phyloP scores from a whole-genome alignment of 257 asterid species.

The Anisodus tanguticus region DNA sequence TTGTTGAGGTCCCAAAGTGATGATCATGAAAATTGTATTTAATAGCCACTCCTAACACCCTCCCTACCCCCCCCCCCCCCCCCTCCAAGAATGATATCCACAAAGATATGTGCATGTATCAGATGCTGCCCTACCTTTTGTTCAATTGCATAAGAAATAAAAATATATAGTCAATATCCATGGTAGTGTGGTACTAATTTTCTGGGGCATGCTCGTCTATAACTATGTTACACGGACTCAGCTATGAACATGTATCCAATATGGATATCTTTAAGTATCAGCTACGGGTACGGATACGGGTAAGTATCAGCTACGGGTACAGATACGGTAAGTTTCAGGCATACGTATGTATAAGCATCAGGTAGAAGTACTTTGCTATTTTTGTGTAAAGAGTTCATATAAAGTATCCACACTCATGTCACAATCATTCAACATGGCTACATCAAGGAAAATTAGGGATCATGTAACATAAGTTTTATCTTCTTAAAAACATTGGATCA shows the following conservation, averaged over 20 bases:
- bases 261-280: background rate
- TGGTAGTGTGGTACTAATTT: background rate
- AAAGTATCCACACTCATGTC: constrained; percentile 23
- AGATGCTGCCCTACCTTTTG: background rate
- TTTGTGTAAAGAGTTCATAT: background rate
- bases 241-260: background rate
- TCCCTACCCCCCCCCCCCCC: too few relatives aligned
- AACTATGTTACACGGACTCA: background rate
- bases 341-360: background rate
- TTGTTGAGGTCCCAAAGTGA: background rate
- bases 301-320: background rate
- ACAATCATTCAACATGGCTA: background rate
- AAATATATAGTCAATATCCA: background rate
- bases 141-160: background rate
- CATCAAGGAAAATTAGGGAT: background rate
- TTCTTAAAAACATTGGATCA: background rate
- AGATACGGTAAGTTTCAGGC: too few relatives aligned
- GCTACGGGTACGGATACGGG: background rate
- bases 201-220: background rate
- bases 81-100: background rate
- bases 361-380: constrained; percentile 9
- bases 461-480: background rate
- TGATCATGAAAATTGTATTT: background rate
- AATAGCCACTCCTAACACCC: background rate
- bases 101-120: background rate